A percentile compares a stretch with the other conserved stretches of the same genome.
phyloP scores from a whole-genome alignment of 257 asterid genomes.

The Nicotiana paniculata region DNA sequence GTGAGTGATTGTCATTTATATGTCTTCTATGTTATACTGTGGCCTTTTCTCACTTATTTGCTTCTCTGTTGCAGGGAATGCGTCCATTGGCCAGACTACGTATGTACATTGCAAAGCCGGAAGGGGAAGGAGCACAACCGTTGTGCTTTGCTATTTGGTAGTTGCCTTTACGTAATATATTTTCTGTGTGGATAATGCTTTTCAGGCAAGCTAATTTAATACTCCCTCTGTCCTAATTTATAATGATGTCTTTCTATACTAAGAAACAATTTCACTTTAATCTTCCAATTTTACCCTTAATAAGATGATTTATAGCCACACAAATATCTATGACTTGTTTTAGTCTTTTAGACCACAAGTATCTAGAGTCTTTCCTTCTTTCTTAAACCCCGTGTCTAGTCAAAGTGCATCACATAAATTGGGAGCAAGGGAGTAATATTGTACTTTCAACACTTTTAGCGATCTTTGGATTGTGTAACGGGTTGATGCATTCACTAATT shows the following conservation, averaged over 20 bases:
- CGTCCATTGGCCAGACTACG: conserved; percentile 54
- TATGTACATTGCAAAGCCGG: conserved; percentile 97
- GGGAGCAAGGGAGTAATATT: no score
- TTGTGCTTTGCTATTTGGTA: conserved; percentile 91
- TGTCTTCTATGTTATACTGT: neutral
- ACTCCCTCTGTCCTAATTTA: no score
- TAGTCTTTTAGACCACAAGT: no score
- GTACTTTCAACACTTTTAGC: neutral
- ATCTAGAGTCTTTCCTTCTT: no score
- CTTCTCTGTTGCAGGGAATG: conserved; percentile 44
- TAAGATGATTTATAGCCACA: no score
- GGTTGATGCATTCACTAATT: conserved; percentile 14
- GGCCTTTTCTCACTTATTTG: neutral
- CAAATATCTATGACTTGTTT: no score
- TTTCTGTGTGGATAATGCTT: neutral
- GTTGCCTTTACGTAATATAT: neutral
- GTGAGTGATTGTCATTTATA: conserved; percentile 27
- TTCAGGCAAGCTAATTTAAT: neutral
- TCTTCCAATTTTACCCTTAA: no score
- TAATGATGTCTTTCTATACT: no score
- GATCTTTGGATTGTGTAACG: neutral
- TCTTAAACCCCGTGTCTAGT: no score
- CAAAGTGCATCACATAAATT: no score
- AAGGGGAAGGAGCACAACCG: conserved; percentile 92
- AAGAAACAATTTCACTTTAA: no score